Evolutionary conservation across 345 rosid species (phyloP), one percentile per base, ranked within the genome.

Genomic region (Trapa incisa): DNA sequence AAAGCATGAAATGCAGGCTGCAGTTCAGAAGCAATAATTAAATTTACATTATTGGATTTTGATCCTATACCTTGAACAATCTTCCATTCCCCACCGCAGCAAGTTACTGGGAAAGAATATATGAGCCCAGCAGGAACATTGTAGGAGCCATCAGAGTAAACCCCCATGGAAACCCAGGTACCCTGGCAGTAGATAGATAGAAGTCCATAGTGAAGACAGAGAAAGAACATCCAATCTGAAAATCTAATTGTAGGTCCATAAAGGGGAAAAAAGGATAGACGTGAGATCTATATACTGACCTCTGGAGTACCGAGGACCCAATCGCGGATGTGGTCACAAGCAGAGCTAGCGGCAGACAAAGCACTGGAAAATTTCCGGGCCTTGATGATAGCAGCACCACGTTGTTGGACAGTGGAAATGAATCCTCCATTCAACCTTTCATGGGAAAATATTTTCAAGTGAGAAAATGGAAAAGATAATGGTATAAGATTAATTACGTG

Each of bases 301-400:
- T 89, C 89, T 35, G 97, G 96, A 67, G 99, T 91, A 83, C 97
- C 99, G 73, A 94, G 93, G 73, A 94, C 97, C 99, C 99, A 94
- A 75, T 94, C 96, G 70, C 89, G 99, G 41, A 94, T 91, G 78
- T 94, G 99, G 73, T 94, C 99, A 76, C 99, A 94, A 62, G 99
- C 99, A 69, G 93, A 79, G 75, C 97, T 94, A 64, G 99, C 99
- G 74, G 99, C 99, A 76, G 99, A 94, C 3, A 94, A 75, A 22
- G 99, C 99, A 86, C 99, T 94, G 37, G 99, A 94, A 54, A 91
- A 76, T 73, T 91, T 94, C 73, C 99, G 70, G 1, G 99, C 99
- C 74, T 94, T 94, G 78, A 94, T 94, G 74, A 94, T 94, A 61
- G 99, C 97, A 83, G 99, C 99, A 62, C 99, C 99, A 66, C 99